Conservation (phyloP, 345 rosid genomes). For the Moringa oleifera region DNA sequence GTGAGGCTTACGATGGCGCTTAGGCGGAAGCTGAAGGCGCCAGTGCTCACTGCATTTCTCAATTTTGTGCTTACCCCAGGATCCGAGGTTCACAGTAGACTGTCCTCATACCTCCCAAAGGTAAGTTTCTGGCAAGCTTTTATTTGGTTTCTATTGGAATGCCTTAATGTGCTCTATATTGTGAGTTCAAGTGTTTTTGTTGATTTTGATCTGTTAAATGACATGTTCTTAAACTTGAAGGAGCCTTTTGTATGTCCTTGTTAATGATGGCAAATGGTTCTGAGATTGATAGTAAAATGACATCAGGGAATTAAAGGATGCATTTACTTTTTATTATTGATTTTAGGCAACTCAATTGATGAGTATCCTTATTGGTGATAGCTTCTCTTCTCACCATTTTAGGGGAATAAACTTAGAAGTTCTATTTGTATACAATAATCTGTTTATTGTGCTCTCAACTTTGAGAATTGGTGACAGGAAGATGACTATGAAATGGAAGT, state of each 20-base stretch:
- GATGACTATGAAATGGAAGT: constrained; percentile 58
- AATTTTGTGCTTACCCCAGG: constrained; percentile 39
- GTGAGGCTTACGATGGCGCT: constrained; percentile 44
- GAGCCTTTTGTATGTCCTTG: background rate
- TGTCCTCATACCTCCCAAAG: constrained; percentile 40
- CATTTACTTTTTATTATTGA: no score
- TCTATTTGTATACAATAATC: background rate
- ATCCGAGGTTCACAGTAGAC: constrained; percentile 38
- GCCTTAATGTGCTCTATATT: no score
- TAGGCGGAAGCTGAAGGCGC: constrained; percentile 34
- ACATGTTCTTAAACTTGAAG: background rate
- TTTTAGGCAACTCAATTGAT: no score
- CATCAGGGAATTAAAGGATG: background rate
- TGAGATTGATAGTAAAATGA: background rate
- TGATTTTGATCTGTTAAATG: no score
- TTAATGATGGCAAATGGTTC: background rate
- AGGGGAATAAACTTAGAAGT: background rate
- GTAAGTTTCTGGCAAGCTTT: constrained; percentile 14
- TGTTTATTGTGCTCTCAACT: background rate
- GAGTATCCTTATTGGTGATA: no score
- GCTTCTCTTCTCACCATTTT: background rate
- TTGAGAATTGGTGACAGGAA: constrained; percentile 28
- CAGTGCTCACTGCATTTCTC: constrained; percentile 36
- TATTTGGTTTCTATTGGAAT: no score
- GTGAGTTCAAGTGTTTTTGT: no score